phyloP scores from a whole-genome alignment of 371 early-diverging fungal genomes.

The Capillidium heterosporum region DNA sequence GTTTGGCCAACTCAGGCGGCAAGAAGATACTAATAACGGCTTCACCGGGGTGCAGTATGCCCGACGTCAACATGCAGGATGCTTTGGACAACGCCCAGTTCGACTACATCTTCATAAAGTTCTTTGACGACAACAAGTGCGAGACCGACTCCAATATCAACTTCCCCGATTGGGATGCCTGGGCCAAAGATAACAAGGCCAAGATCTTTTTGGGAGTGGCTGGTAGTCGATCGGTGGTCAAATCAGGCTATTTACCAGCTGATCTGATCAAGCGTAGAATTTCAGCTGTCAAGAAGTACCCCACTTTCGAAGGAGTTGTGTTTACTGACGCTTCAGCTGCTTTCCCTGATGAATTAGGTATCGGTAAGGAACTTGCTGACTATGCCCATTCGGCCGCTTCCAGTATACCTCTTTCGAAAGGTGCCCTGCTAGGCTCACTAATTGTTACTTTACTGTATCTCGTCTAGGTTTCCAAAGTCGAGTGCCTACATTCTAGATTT shows the following conservation, averaged over 20 bases:
- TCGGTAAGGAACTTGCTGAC: neutral
- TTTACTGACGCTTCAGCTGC: neutral
- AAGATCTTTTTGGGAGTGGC: neutral
- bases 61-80: slow-evolving; percentile 30
- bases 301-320: neutral
- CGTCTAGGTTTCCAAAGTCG: too few species aligned
- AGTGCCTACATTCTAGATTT: too few species aligned
- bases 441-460: too few species aligned
- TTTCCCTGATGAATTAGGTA: neutral
- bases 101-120: slow-evolving; percentile 50
- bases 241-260: neutral
- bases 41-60: slow-evolving; percentile 26
- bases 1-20: slow-evolving; percentile 11
- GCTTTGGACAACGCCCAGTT: slow-evolving; percentile 30
- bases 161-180: neutral
- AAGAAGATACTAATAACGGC: slow-evolving; percentile 14
- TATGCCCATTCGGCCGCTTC: neutral
- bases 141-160: neutral
- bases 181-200: neutral
- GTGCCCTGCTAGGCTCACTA: too few species aligned
- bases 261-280: neutral
- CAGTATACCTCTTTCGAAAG: too few species aligned
- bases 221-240: neutral
- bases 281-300: neutral
- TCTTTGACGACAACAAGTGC: slow-evolving; percentile 32